Evolutionary conservation across 2,329 filamentous ascomycete species (phyloP).

Genomic region (Venturia carpophila): DNA sequence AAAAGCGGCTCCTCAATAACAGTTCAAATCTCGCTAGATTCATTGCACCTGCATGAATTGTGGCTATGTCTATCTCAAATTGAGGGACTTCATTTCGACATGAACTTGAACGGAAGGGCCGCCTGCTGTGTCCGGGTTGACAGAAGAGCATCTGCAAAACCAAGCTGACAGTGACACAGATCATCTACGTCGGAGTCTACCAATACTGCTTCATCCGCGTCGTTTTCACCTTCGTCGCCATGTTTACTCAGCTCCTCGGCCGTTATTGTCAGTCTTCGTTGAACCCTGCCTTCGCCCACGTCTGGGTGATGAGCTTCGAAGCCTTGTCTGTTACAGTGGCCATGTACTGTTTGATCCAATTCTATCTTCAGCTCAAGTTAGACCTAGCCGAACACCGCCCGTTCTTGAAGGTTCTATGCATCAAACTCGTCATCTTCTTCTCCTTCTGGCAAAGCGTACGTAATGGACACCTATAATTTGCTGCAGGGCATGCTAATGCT

Average conservation of each 20-base stretch:
- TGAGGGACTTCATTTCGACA: background rate
- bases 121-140: background rate
- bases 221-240: constrained; percentile 69
- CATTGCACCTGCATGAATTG: too few species aligned
- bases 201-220: constrained; percentile 81
- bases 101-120: too few species aligned
- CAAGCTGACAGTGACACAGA: constrained; percentile 31
- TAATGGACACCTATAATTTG: background rate
- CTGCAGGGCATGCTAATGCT: background rate
- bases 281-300: constrained; percentile 69
- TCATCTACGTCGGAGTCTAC: constrained; percentile 74
- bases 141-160: background rate
- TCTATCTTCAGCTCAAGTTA: constrained; percentile 67
- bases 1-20: background rate
- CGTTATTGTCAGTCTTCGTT: constrained; percentile 74
- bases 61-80: background rate
- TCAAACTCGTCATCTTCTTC: constrained; percentile 87
- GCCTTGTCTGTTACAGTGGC: constrained; percentile 66
- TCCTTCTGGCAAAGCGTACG: constrained; percentile 72
- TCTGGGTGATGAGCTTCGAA: constrained; percentile 73
- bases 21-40: too few species aligned
- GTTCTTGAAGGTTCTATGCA: constrained; percentile 73
- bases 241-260: constrained; percentile 60
- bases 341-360: constrained; percentile 84
- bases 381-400: constrained; percentile 62